Conservation (phyloP, 2,329 filamentous ascomycete genomes). For the Alternaria novae-zelandiae region DNA sequence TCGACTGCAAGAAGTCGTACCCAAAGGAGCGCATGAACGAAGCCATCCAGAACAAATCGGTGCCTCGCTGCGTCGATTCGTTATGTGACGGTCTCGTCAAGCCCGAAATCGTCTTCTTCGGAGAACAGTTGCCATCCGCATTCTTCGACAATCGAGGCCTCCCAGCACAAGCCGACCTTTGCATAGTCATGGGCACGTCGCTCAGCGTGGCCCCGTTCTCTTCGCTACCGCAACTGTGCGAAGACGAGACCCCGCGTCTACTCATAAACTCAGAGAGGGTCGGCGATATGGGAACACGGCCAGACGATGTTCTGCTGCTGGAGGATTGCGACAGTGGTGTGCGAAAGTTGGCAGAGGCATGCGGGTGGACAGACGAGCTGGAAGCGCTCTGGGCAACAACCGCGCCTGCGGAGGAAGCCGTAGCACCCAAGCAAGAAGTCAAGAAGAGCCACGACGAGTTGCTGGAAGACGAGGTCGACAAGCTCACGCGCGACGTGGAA, state of each 20-base stretch:
- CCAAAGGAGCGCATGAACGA: slow-evolving; percentile 76
- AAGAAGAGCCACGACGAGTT: slow-evolving; percentile 60
- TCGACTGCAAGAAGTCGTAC: slow-evolving; percentile 79
- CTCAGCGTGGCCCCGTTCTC: slow-evolving; percentile 89
- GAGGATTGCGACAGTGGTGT: slow-evolving; percentile 86
- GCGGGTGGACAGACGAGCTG: slow-evolving; percentile 87
- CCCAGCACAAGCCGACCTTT: slow-evolving; percentile 71
- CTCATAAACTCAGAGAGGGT: slow-evolving; percentile 88
- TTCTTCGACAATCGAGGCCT: slow-evolving; percentile 68
- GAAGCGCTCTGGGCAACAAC: slow-evolving; percentile 75
- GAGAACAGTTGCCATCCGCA: slow-evolving; percentile 70
- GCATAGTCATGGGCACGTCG: slow-evolving; percentile 88
- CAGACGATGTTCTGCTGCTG: slow-evolving; percentile 84
- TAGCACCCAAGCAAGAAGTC: slow-evolving; percentile 39
- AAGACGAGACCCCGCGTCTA: slow-evolving; percentile 71
- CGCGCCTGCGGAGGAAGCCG: slow-evolving; percentile 53
- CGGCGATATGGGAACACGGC: slow-evolving; percentile 74
- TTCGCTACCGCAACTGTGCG: slow-evolving; percentile 71
- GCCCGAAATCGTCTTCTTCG: slow-evolving; percentile 95
- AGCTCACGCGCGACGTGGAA: slow-evolving; percentile 65
- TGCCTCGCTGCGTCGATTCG: slow-evolving; percentile 70
- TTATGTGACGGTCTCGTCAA: slow-evolving; percentile 82
- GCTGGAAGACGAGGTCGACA: slow-evolving; percentile 64
- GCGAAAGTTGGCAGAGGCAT: slow-evolving; percentile 74
- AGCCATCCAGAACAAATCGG: slow-evolving; percentile 69